These are phyloP conservation scores for Mortierella sp. DNA, from an alignment of 371 early-diverging fungal genomes.

Conservation along the genomic window DNA sequence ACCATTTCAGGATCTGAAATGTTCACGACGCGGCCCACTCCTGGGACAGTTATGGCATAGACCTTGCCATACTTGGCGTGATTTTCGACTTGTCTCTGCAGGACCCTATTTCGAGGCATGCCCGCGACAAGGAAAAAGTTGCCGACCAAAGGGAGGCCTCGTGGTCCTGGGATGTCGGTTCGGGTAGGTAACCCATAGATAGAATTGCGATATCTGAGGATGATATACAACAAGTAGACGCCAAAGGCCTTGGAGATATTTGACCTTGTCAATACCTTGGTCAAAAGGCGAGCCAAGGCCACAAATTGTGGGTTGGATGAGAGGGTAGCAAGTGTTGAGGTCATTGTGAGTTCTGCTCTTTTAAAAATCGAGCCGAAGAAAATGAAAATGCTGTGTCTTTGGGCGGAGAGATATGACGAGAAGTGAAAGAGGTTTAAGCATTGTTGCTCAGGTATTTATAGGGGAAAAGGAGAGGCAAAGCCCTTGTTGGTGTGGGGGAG, in stretches of 20 bases:
- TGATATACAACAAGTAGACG: conserved; percentile 30
- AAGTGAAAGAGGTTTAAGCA: too few species aligned
- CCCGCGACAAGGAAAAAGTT: conserved; percentile 23
- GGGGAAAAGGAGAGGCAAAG: too few species aligned
- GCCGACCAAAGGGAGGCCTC: conserved; percentile 34
- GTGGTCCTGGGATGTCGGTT: conserved; percentile 32
- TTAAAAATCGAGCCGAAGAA: conserved; percentile 10
- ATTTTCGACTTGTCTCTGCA: conserved; percentile 26
- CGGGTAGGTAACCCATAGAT: conserved; percentile 30
- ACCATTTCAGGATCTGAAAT: conserved; percentile 30
- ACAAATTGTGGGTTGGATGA: not conserved
- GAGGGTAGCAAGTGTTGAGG: not conserved
- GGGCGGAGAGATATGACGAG: too few species aligned
- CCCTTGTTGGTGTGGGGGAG: too few species aligned
- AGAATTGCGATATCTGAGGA: conserved; percentile 45
- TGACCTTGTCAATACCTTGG: conserved; percentile 14
- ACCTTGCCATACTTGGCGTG: conserved; percentile 24
- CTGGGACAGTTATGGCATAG: conserved; percentile 29
- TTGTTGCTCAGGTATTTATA: too few species aligned
- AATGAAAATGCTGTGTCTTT: not conserved
- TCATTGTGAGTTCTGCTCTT: not conserved
- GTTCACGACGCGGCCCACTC: conserved; percentile 28
- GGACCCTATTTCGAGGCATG: conserved; percentile 19
- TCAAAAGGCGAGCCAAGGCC: conserved; percentile 18
- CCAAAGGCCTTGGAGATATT: conserved; percentile 31